Conservation (phyloP, 1,284 basidiomycete species). For the Leccinum fuscescens region DNA sequence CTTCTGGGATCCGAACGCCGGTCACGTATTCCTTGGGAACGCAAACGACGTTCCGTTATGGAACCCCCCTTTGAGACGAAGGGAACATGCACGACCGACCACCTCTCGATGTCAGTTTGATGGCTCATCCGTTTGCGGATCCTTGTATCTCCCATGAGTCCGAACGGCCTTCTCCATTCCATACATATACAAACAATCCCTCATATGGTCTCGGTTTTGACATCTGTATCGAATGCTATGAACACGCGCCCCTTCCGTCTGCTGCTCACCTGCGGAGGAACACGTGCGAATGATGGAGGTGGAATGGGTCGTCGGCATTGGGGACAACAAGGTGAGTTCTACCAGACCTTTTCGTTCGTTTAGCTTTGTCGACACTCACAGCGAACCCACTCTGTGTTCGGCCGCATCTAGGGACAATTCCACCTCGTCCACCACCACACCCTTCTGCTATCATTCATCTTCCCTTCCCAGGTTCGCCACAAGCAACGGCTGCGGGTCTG, state of each 20-base stretch:
- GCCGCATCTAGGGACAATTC: background rate
- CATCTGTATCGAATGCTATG: conserved; percentile 85
- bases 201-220: conserved; percentile 63
- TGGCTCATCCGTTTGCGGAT: conserved; percentile 11
- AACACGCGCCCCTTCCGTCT: conserved; percentile 68
- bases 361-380: background rate
- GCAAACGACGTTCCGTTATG: conserved; percentile 67
- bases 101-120: conserved; percentile 3
- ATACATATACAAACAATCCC: conserved; percentile 57
- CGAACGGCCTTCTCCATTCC: conserved; percentile 48
- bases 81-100: background rate
- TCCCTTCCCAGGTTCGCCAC: background rate
- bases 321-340: background rate
- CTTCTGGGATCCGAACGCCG: conserved; percentile 53
- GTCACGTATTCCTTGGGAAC: conserved; percentile 77
- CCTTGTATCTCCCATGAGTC: conserved; percentile 8
- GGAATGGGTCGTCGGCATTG: background rate
- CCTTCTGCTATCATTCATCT: background rate
- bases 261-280: background rate
- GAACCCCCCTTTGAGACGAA: conserved; percentile 7
- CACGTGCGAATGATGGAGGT: conserved; percentile 1
- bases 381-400: background rate
- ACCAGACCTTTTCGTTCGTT: background rate
- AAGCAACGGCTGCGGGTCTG: background rate
- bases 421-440: background rate